Percentiles rank a stretch among this genome's conserved stretches.
Evolutionary conservation across 306 rosid genomes (phyloP).

Genomic region (Quercus mongolica): DNA sequence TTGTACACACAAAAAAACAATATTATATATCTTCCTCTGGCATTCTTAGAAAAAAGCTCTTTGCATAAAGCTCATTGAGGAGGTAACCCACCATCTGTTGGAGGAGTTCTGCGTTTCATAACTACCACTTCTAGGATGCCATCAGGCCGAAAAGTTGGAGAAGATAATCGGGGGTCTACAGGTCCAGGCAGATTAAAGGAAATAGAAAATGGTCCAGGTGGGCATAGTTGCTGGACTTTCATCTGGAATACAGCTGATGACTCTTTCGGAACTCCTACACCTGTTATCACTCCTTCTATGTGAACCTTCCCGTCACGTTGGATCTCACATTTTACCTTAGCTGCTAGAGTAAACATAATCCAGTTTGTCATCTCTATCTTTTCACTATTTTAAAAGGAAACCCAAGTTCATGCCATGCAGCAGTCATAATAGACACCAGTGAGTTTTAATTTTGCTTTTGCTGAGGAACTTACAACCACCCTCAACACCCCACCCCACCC

Average conservation of each 20-base stretch:
- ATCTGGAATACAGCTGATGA: constrained; percentile 29
- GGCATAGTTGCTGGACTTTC: constrained; percentile 55
- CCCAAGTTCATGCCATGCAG: background rate
- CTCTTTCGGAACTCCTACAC: constrained; percentile 30
- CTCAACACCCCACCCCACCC: too few species aligned
- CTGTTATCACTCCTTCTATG: constrained; percentile 49
- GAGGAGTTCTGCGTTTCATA: constrained; percentile 25
- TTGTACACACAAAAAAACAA: background rate
- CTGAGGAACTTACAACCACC: too few species aligned
- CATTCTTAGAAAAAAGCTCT: background rate
- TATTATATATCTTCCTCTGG: too few species aligned
- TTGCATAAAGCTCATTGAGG: constrained; percentile 3
- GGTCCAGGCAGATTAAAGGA: constrained; percentile 57
- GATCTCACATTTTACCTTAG: constrained; percentile 40
- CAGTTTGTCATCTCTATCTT: background rate
- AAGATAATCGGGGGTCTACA: constrained; percentile 50
- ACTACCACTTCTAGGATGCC: constrained; percentile 52
- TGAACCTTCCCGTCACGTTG: constrained; percentile 46
- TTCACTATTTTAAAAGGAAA: background rate
- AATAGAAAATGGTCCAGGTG: constrained; percentile 44
- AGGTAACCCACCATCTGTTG: constrained; percentile 12
- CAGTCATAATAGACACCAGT: background rate
- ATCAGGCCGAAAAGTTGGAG: constrained; percentile 45
- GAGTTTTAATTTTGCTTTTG: background rate
- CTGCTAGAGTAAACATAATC: constrained; percentile 19